These are phyloP conservation scores for Striga hermonthica DNA, from an alignment of 305 asterid species.

Conservation along the genomic window DNA sequence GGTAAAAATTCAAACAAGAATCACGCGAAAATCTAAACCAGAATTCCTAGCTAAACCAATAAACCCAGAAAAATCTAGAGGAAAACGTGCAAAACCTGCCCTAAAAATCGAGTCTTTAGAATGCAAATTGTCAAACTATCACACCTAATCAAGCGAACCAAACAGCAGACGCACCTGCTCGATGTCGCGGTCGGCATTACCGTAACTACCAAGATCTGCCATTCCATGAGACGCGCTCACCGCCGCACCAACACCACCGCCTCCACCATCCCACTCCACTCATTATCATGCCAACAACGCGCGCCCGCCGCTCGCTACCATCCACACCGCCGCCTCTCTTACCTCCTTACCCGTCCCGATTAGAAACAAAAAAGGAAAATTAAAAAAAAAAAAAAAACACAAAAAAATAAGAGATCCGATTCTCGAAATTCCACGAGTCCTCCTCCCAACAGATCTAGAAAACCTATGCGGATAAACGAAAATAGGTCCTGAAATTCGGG, in stretches of 20 bases:
- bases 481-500: background rate
- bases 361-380: constrained; percentile 29
- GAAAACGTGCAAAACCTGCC: background rate
- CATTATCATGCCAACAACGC: constrained; percentile 71
- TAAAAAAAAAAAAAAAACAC: no score
- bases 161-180: constrained; percentile 61
- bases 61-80: background rate
- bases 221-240: constrained; percentile 84
- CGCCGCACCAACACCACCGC: constrained; percentile 78
- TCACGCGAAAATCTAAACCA: background rate
- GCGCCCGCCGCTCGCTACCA: constrained; percentile 58
- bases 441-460: constrained; percentile 38
- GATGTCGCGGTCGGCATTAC: constrained; percentile 77
- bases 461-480: constrained; percentile 19
- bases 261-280: constrained; percentile 64
- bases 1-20: no score
- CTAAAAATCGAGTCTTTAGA: no score
- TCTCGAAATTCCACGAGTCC: constrained; percentile 25
- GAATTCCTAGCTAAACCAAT: background rate
- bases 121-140: background rate
- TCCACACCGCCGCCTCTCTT: constrained; percentile 44
- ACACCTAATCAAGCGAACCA: constrained; percentile 22
- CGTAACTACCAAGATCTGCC: constrained; percentile 97
- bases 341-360: constrained; percentile 33
- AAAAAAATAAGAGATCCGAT: constrained; percentile 28